Base-by-base conservation (phyloP, 176 grass and related monocot genomes). In the Raddia distichophylla region DNA sequence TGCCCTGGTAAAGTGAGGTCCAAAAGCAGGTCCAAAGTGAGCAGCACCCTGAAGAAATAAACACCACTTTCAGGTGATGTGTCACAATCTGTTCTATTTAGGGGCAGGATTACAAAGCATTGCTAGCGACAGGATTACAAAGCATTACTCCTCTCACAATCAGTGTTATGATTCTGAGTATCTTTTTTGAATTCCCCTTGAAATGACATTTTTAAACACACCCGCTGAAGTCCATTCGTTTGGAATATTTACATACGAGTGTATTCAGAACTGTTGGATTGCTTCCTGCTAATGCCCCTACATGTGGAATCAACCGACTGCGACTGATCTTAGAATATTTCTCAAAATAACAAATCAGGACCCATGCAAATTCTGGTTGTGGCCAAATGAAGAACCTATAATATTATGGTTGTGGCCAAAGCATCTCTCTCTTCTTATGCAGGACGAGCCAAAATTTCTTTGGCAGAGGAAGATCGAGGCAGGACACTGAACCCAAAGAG, bases 1-100 rank as follows among this genome's bases (percentile, higher is more conserved):
- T 75, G 88, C 79, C 73, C 15, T 83, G 83, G 88, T 57, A 83
- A 90, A 86, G 88, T 62, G 83, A 82, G 51, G 73, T 82, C 84
- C 73, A 66, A 90, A 86, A 90, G 87, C 79, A 82, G 51, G 49
- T 62, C 67, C 83, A 90, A 90, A 86, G 88, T 78, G 83, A 90
- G 61, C 79, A 86, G 88, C 73, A 73, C 60, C 67, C 83, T 82
- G 74, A 86, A 79, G 88, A 88, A 88, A 83, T 78, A 86, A 76
- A 50, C 83, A 68, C 69, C 54, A 59, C 83, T 90, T 90, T 86
- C 83, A 86, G 80, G 60, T 45, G 83, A 82, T 66, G 59, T 81
- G 88, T 78, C 78, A 73, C 78, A 65, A 77, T 86, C 78, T 65
- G 82, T 86, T 67, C 67, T 78, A 40, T 16, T 61, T 75, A n/a